A percentile compares a stretch with the other conserved stretches of the same genome.
Conservation (phyloP, 192 early-diverging fungal species). For the Irineochytrium annulatum region DNA sequence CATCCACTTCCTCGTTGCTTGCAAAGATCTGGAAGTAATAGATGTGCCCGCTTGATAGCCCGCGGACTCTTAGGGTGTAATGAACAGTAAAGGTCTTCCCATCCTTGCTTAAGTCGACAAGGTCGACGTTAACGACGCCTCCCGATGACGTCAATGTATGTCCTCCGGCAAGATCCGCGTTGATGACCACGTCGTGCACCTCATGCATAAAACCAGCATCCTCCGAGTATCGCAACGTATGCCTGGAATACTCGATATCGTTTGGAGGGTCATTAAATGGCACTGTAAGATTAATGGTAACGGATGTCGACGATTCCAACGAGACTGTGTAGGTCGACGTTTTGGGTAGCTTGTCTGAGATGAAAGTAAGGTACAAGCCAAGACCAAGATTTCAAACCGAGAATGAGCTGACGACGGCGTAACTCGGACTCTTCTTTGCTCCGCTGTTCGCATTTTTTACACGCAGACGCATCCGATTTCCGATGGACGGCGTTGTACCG, state of each 20-base stretch:
- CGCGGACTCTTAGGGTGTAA: slow-evolving; percentile 15
- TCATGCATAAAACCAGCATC: too few relatives aligned
- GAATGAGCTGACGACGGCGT: slow-evolving; percentile 24
- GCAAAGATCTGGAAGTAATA: slow-evolving; percentile 37
- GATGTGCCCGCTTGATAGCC: slow-evolving; percentile 16
- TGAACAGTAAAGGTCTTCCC: too few relatives aligned
- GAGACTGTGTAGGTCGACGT: slow-evolving; percentile 8
- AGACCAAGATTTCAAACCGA: slow-evolving; percentile 9
- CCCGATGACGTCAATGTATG: too few relatives aligned
- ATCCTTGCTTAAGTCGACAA: too few relatives aligned
- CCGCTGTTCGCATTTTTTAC: slow-evolving; percentile 43
- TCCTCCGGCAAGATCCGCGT: not conserved
- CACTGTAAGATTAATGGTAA: slow-evolving; percentile 13
- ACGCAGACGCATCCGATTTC: slow-evolving; percentile 33
- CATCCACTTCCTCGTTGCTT: slow-evolving; percentile 31
- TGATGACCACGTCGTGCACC: not conserved
- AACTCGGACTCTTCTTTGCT: slow-evolving; percentile 40
- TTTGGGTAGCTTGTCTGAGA: slow-evolving; percentile 26
- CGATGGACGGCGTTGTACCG: slow-evolving; percentile 58
- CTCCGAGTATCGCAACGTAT: too few relatives aligned
- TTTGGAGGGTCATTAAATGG: too few relatives aligned
- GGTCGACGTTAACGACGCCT: too few relatives aligned
- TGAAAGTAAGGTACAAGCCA: not conserved
- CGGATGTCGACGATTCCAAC: slow-evolving; percentile 11
- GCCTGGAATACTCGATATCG: too few relatives aligned